Conservation (phyloP, 1,139 yeast species). For the Kodamaea suecica region DNA sequence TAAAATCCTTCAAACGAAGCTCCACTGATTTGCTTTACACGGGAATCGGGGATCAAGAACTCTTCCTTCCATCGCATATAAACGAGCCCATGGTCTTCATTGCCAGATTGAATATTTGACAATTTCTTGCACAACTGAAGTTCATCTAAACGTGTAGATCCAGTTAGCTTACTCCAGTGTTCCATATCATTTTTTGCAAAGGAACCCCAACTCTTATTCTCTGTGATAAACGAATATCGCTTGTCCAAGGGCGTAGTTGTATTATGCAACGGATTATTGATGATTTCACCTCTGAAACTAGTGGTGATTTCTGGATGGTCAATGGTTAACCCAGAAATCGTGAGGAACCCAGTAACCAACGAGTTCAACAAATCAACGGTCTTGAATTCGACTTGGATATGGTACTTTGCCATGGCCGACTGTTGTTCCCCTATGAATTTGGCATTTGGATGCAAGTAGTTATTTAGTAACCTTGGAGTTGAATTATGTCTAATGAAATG, state of each 20-base stretch:
- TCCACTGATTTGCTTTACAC: constrained; percentile 62
- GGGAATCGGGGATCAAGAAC: constrained; percentile 77
- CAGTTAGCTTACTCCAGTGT: constrained; percentile 81
- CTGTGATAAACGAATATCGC: constrained; percentile 39
- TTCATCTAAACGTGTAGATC: constrained; percentile 29
- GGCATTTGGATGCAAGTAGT: constrained; percentile 61
- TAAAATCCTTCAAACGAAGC: constrained; percentile 94
- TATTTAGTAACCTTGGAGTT: constrained; percentile 15
- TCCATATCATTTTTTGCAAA: constrained; percentile 66
- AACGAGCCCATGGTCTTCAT: constrained; percentile 43
- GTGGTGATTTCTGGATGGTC: constrained; percentile 78
- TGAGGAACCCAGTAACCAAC: constrained; percentile 70
- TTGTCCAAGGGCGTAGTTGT: constrained; percentile 32
- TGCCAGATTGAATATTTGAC: constrained; percentile 29
- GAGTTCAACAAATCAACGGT: constrained; percentile 63
- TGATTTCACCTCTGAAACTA: constrained; percentile 82
- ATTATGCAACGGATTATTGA: constrained; percentile 50
- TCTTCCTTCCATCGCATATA: constrained; percentile 97
- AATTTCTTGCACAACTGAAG: constrained; percentile 18
- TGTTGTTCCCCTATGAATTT: constrained; percentile 69
- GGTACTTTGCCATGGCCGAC: constrained; percentile 64
- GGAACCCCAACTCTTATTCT: constrained; percentile 56
- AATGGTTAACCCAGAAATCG: constrained; percentile 76
- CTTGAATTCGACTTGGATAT: constrained; percentile 68
- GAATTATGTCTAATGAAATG: not conserved